Evolutionary conservation across 108 stramenopile species (phyloP).

Genomic region (Skeletonema marinoi): DNA sequence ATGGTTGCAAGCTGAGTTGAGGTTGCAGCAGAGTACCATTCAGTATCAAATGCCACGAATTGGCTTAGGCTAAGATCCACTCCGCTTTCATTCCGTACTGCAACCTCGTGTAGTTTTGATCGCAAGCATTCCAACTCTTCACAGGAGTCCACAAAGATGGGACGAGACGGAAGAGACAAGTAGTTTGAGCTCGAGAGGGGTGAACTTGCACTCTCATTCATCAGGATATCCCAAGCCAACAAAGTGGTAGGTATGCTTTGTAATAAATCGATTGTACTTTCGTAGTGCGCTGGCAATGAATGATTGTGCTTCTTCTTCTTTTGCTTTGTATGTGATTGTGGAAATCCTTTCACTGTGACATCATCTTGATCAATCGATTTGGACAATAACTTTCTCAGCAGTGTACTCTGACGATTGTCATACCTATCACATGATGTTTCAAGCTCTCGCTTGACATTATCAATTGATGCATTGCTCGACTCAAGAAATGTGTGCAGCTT

Average conservation of each 20-base stretch:
- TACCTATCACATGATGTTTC: not conserved
- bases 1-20: slow-evolving; percentile 39
- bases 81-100: not conserved
- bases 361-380: not conserved
- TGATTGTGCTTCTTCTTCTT: not conserved
- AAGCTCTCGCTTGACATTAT: slow-evolving; percentile 6
- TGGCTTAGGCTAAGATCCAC: slow-evolving; percentile 6
- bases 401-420: slow-evolving; percentile 6
- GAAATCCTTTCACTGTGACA: not conserved
- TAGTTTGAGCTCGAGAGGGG: slow-evolving; percentile 2
- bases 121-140: slow-evolving; percentile 14
- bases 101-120: slow-evolving; percentile 19
- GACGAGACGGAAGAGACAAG: slow-evolving; percentile 39
- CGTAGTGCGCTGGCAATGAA: slow-evolving; percentile 2
- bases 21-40: slow-evolving; percentile 20
- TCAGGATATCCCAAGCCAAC: slow-evolving; percentile 6
- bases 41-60: slow-evolving; percentile 42
- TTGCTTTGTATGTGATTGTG: not conserved
- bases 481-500: slow-evolving; percentile 17
- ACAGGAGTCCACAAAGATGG: slow-evolving; percentile 39
- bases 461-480: not conserved
- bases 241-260: not conserved
- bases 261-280: slow-evolving; percentile 3
- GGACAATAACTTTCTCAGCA: slow-evolving; percentile 18
- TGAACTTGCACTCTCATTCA: not conserved